Base-by-base conservation (phyloP, 805 yeast genomes). In the Candida xiaguanensis region DNA sequence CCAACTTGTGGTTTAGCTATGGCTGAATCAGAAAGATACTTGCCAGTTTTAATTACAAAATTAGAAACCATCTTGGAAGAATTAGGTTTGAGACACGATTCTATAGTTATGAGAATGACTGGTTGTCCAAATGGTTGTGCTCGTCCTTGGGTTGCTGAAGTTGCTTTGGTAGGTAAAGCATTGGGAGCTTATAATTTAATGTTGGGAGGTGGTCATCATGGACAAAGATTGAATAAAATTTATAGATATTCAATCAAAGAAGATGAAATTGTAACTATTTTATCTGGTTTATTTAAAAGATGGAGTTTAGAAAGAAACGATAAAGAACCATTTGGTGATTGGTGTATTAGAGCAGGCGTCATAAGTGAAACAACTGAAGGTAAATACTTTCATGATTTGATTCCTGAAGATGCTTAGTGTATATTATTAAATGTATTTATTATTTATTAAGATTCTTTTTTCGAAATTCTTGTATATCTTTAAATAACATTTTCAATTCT, bases 61-160 rank as follows among this genome's bases (percentile, higher is more conserved):
- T 67, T 91, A 44, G 98, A 91, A 63, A 77, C 70, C n/a, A 80
- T 88, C 15, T 71, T 91, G 42, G 97, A 91, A 65, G 95, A 89
- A 56, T 80, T 81, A 49, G 98, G 98, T 7, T 75, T 91, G 52
- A 84, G 95, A 58, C 96, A 89, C 54, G 98, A 91, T 64, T 82
- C 95, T 6, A 76, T 91, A 49, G 95, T 89, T 17, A 85, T 91
- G 95, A 80, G 98, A 71, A 90, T 91, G 97, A 91, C 97, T 22
- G 98, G 98, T 41, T 91, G 98, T 75, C 97, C 97, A 40, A 91
- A 91, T 62, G 98, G 98, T 50, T 91, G 98, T 72, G 93, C 98
- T 17, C 81, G 98, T 63, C 98, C 98, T 20, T 91, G 97, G 97
- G 68, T 91, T 37, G 98, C 97, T 4, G 98, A 91, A 63, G 80